Conservation (phyloP, 257 asterid species). For the Sherardia arvensis region DNA sequence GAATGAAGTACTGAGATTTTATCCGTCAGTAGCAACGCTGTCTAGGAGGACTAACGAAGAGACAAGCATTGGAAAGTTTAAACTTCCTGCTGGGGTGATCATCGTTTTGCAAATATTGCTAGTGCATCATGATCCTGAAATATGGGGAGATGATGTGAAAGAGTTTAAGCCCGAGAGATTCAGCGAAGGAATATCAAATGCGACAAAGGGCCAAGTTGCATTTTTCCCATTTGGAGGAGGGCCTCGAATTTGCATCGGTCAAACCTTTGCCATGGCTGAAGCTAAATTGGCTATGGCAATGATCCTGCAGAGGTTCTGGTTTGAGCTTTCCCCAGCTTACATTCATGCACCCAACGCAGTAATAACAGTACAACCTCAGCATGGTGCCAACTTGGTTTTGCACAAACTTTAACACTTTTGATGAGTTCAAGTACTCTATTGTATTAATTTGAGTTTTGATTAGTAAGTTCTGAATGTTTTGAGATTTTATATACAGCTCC, state of each 20-base stretch:
- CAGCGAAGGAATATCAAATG: too few relatives aligned
- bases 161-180: too few relatives aligned
- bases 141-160: too few relatives aligned
- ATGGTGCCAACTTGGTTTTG: constrained; percentile 16
- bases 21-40: neutral
- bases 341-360: constrained; percentile 10
- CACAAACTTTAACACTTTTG: neutral
- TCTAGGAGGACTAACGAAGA: constrained; percentile 1
- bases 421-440: too few relatives aligned
- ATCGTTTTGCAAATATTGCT: constrained; percentile 4
- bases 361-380: constrained; percentile 14
- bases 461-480: too few relatives aligned
- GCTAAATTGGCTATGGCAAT: constrained; percentile 18
- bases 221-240: constrained; percentile 24
- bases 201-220: constrained; percentile 10
- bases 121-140: too few relatives aligned
- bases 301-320: too few relatives aligned
- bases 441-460: too few relatives aligned
- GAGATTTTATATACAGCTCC: too few relatives aligned
- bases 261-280: constrained; percentile 19
- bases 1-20: constrained; percentile 11
- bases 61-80: constrained; percentile 3
- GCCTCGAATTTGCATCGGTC: constrained; percentile 21
- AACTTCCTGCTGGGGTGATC: constrained; percentile 13
- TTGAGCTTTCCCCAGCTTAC: too few relatives aligned